These are phyloP conservation scores for Malbranchea zuffiana DNA, from an alignment of 2,329 filamentous ascomycete species.

Conservation along the genomic window DNA sequence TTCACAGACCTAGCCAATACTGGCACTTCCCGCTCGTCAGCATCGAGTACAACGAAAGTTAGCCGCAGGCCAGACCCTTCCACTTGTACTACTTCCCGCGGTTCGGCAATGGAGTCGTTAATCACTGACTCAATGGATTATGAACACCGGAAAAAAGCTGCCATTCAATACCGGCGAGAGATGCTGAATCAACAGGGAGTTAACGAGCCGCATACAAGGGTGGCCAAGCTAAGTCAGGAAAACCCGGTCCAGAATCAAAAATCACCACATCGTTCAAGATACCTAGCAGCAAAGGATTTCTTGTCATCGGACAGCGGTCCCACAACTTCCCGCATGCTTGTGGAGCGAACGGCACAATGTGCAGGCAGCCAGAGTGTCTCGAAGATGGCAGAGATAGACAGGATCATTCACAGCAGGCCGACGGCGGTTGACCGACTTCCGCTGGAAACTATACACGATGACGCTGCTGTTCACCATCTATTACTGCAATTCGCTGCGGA, in stretches of 20 bases:
- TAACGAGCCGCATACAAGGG: background rate
- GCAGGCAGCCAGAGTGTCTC: background rate
- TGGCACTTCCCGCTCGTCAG: background rate
- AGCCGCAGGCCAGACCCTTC: constrained; percentile 2
- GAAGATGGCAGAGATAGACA: background rate
- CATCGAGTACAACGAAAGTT: background rate
- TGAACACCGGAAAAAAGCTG: constrained; percentile 29
- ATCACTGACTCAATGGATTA: constrained; percentile 29
- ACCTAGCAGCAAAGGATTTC: background rate
- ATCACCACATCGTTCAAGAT: background rate
- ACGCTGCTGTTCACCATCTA: constrained; percentile 18
- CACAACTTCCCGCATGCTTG: background rate
- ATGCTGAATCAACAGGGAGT: constrained; percentile 10
- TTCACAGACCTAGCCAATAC: background rate
- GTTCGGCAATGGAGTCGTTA: constrained; percentile 13
- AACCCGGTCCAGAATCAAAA: no score
- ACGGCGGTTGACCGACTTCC: constrained; percentile 20
- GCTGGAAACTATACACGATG: constrained; percentile 22
- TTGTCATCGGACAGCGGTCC: background rate
- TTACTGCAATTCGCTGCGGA: constrained; percentile 11
- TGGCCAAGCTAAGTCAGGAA: no score
- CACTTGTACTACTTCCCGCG: constrained; percentile 6
- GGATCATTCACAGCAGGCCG: constrained; percentile 9
- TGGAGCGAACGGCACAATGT: background rate
- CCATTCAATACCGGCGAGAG: constrained; percentile 21